Evolutionary conservation across 495 filamentous ascomycete genomes (phyloP).

Genomic region (Talaromyces stipitatus): DNA sequence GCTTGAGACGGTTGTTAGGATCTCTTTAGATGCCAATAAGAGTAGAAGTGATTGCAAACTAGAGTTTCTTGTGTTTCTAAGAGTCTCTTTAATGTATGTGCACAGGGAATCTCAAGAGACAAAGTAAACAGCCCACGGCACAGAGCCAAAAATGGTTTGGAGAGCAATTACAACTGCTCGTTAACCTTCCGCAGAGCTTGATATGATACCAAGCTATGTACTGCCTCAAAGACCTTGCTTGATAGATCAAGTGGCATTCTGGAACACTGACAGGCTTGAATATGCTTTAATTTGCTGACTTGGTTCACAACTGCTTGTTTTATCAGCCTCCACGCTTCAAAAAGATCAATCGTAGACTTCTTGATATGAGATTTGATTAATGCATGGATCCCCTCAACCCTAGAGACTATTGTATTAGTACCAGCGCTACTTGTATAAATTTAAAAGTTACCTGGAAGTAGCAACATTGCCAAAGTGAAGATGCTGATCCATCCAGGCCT

Average conservation of each 20-base stretch:
- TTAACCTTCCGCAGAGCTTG: background rate
- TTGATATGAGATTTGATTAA: background rate
- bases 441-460: background rate
- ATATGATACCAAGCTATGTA: background rate
- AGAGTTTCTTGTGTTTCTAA: background rate
- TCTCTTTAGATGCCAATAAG: too few species aligned
- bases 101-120: background rate
- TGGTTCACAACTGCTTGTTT: background rate
- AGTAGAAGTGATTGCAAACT: too few species aligned
- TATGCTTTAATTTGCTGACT: background rate
- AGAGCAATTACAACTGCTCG: background rate
- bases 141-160: background rate
- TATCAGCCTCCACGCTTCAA: background rate
- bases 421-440: too few species aligned
- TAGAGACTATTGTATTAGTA: background rate
- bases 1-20: too few species aligned
- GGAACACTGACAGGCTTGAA: background rate
- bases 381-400: background rate
- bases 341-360: background rate
- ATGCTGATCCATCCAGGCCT: background rate
- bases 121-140: background rate
- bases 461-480: conserved; percentile 2
- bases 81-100: background rate
- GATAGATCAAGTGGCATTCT: too few species aligned
- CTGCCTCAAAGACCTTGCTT: background rate